Evolutionary conservation across 352 stramenopile species (phyloP), one percentile per base, ranked within the genome.

Genomic region (Plasmopara muralis): DNA sequence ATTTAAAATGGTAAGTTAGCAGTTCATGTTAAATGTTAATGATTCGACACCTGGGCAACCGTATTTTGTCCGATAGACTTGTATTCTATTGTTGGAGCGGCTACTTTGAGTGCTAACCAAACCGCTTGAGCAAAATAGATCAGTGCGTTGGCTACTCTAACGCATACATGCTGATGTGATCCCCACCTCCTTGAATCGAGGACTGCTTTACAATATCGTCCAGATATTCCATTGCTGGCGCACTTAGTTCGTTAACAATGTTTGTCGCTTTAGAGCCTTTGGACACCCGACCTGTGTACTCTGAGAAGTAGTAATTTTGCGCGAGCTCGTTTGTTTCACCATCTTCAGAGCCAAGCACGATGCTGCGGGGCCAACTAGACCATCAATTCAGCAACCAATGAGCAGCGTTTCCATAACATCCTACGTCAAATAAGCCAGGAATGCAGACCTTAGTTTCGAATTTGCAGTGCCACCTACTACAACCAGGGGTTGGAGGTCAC

Each of bases 261-360:
- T 71, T 15, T 0, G 38, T 48, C 10, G 69, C 53, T 0, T 50
- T 8, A 1, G 34, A 18, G 10, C 72, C 71, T 42, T 60, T 63
- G 12, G 58, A 70, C 39, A 90, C 76, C 2, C 80, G 75, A 4
- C 80, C 77, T 0, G 69, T 72, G 57, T 88, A 90, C 47, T 90
- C 80, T 1, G 72, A 66, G 43, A 72, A 88, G 54, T 73, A 81
- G 29, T 77, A 70, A 2, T 52, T 62, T 20, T 78, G 50, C 10
- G 68, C 58, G 9, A 51, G 43, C 7, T 54, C 50, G 40, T 85
- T 85, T 1, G 2, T 25, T 7, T 56, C 44, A 9, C 64, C 70
- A 43, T 83, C 59, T 14, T 61, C 44, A 0, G 69, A 74, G 5
- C 53, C 15, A 13, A 87, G 64, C 15, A 63, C 74, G 35, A 89